phyloP scores from a whole-genome alignment of 2,329 filamentous ascomycete genomes.

The Fonsecaea multimorphosa region DNA sequence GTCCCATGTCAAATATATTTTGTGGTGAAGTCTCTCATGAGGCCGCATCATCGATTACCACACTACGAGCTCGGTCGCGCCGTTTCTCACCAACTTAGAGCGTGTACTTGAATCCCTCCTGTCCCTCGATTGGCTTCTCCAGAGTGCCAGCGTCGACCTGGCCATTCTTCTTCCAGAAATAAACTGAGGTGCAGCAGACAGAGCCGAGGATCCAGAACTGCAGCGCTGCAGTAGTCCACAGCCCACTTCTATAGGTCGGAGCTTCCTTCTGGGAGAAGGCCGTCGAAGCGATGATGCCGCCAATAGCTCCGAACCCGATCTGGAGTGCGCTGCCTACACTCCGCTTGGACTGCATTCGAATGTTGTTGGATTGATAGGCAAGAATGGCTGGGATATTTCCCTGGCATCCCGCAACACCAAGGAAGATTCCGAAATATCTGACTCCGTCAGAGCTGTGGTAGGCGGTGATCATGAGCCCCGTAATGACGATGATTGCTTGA shows the following conservation, averaged over 20 bases:
- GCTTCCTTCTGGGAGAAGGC: conserved; percentile 39
- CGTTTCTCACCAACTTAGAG: conserved; percentile 11
- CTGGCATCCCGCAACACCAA: conserved; percentile 42
- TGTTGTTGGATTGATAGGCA: conserved; percentile 46
- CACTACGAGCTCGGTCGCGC: neutral
- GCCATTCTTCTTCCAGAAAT: conserved; percentile 44
- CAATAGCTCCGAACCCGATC: conserved; percentile 47
- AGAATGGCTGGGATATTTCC: conserved; percentile 44
- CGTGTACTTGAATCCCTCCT: conserved; percentile 39
- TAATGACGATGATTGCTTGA: conserved; percentile 40
- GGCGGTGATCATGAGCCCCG: conserved; percentile 42
- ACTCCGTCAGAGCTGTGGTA: conserved; percentile 37
- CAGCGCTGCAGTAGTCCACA: conserved; percentile 34
- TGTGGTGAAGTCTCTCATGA: neutral
- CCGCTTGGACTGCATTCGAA: conserved; percentile 43
- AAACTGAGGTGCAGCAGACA: conserved; percentile 39
- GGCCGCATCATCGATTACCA: neutral
- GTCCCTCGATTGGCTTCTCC: conserved; percentile 45
- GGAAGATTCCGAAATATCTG: conserved; percentile 43
- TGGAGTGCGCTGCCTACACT: conserved; percentile 47
- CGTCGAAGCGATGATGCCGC: conserved; percentile 39
- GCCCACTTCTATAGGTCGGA: conserved; percentile 37
- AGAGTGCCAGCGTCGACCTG: conserved; percentile 42
- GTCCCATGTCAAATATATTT: neutral
- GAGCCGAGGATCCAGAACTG: conserved; percentile 40